Evolutionary conservation across 352 stramenopile genomes (phyloP), one percentile per base, ranked within the genome.

Genomic region (Thalassiosira livingstoniorum): DNA sequence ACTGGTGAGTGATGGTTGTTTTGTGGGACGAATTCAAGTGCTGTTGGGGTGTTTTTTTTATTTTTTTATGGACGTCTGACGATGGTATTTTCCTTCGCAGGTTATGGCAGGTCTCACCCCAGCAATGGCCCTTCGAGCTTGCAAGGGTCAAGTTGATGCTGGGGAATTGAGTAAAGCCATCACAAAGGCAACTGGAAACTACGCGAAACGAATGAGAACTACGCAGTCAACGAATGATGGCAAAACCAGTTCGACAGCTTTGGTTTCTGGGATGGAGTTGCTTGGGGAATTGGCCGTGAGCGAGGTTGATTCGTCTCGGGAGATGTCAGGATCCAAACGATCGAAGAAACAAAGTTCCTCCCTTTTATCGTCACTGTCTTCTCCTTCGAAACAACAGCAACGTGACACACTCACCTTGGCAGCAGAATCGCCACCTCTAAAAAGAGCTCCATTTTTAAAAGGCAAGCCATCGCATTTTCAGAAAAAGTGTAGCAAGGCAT

Each of bases 391-490:
- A n/a, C n/a, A n/a, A n/a, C n/a, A n/a, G n/a, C n/a, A n/a, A n/a
- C n/a, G n/a, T n/a, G n/a, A n/a, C 39, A 15, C 39, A 47, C 39
- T 15, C 7, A 47, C 7, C 39, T 47, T 47, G 39, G 15, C 39
- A 7, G 7, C 39, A 15, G 7, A 7, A 18, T 15, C 39, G 15
- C 39, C 7, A 18, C 15, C 39, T 47, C 15, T 15, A 47, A 47
- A 47, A 47, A 47, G 27, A 58, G 21, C 27, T n/a, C 7, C 47
- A 58, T 23, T 58, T 58, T 58, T 11, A 58, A 27, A 58, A 58
- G 27, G 7, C 21, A n/a, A 27, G 5, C 47, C 4, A 58, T 29
- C 7, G 47, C 7, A 25, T 4, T 25, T 27, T 29, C 47, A 58
- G 7, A 10, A 11, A 58, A 23, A 7, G 7, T 18, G 15, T 10